These are phyloP conservation scores for Kwoniella mangroviensis DNA, from an alignment of 768 basidiomycete genomes.

Conservation along the genomic window DNA sequence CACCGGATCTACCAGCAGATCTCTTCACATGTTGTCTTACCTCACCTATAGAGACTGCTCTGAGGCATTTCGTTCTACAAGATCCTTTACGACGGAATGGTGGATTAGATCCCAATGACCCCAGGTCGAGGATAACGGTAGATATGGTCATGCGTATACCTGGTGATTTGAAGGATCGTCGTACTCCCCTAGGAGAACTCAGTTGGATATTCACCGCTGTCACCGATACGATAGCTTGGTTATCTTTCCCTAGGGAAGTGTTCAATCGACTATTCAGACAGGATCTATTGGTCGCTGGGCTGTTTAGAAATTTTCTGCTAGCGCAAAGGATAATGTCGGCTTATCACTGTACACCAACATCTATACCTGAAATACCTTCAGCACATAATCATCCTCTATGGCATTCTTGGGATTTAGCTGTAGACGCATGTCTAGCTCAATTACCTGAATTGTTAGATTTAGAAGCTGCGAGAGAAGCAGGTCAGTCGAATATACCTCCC, in stretches of 20 bases:
- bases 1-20: conserved; percentile 95
- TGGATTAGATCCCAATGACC: conserved; percentile 70
- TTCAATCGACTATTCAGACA: conserved; percentile 94
- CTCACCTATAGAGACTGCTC: conserved; percentile 95
- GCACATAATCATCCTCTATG: conserved; percentile 97
- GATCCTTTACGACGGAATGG: conserved; percentile 70
- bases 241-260: conserved; percentile 87
- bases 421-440: conserved; percentile 90
- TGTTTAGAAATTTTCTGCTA: conserved; percentile 95
- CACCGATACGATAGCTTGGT: conserved; percentile 99
- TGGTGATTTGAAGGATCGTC: conserved; percentile 92
- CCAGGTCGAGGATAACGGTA: conserved; percentile 59
- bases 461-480: conserved; percentile 43
- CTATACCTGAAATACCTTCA: conserved; percentile 84
- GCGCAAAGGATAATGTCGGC: conserved; percentile 98
- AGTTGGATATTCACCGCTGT: conserved; percentile 99
- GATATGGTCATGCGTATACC: conserved; percentile 95
- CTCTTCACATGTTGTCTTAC: conserved; percentile 97
- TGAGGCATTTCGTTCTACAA: conserved; percentile 87
- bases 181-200: conserved; percentile 95
- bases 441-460: conserved; percentile 72
- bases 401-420: conserved; percentile 97
- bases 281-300: conserved; percentile 90
- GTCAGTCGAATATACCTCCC: conserved; percentile 43
- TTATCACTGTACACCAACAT: conserved; percentile 95